Evolutionary conservation across 768 basidiomycete species (phyloP).

Genomic region (Amanita phalloides): DNA sequence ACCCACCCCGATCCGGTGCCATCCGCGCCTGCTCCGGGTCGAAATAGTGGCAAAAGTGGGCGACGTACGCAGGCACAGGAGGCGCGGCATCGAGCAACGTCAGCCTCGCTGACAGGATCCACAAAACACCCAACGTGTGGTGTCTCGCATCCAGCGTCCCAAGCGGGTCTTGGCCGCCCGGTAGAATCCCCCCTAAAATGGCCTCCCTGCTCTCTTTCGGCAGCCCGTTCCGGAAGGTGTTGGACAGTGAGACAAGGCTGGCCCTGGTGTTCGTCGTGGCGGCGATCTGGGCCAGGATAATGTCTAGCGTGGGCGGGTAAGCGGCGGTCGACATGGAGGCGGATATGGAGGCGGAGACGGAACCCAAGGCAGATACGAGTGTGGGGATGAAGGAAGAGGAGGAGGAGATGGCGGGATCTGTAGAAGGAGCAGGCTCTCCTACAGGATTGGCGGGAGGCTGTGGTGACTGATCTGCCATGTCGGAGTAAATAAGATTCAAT

Average conservation of each 20-base stretch:
- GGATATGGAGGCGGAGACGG: neutral
- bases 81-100: constrained; percentile 24
- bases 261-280: constrained; percentile 19
- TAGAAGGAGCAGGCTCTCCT: too few species aligned
- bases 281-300: constrained; percentile 36
- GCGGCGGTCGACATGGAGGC: neutral
- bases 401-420: too few species aligned
- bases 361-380: neutral
- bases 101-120: constrained; percentile 65
- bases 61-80: constrained; percentile 32
- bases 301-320: constrained; percentile 19
- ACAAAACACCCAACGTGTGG: constrained; percentile 58
- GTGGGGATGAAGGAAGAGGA: neutral
- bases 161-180: constrained; percentile 62
- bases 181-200: constrained; percentile 40
- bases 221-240: constrained; percentile 32
- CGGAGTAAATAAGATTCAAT: too few species aligned
- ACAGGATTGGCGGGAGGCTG: too few species aligned
- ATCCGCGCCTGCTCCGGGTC: constrained; percentile 50
- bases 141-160: constrained; percentile 37
- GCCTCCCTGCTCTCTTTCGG: constrained; percentile 50
- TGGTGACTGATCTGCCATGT: too few species aligned
- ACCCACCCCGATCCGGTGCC: constrained; percentile 58
- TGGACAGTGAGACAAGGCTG: constrained; percentile 23
- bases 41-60: constrained; percentile 54